A percentile compares a stretch with the other conserved stretches of the same genome.
These are phyloP conservation scores for Annona squamosa DNA, from an alignment of 164 flowering plant genomes.

Conservation along the genomic window DNA sequence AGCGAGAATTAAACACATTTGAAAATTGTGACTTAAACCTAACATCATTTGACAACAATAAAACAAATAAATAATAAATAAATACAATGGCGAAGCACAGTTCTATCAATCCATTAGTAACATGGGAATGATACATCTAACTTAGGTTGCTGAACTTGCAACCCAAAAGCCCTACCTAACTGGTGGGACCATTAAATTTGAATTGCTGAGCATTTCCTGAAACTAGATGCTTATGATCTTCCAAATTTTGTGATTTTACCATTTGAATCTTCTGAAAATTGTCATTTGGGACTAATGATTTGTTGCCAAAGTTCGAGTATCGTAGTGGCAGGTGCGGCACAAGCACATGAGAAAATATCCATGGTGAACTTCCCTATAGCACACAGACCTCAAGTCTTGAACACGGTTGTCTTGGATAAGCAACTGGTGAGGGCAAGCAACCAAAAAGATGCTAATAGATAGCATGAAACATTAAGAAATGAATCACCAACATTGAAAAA, in stretches of 20 bases:
- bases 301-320: no score
- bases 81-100: neutral
- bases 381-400: neutral
- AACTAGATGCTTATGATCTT: no score
- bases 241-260: no score
- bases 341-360: neutral
- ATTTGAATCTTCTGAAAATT: neutral
- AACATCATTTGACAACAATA: neutral
- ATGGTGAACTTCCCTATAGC: neutral
- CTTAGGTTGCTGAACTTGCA: neutral
- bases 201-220: neutral
- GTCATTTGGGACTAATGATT: neutral
- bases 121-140: neutral
- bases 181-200: neutral
- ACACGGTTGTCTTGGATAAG: neutral
- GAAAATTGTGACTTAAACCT: neutral
- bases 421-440: neutral
- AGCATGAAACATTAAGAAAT: no score
- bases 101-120: neutral
- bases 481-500: neutral
- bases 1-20: neutral
- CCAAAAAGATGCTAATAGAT: no score
- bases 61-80: no score
- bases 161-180: neutral
- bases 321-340: neutral